A percentile compares a stretch with the other conserved stretches of the same genome.
Evolutionary conservation across 179 eudicot species (phyloP).

Genomic region (Spinacia oleracea): DNA sequence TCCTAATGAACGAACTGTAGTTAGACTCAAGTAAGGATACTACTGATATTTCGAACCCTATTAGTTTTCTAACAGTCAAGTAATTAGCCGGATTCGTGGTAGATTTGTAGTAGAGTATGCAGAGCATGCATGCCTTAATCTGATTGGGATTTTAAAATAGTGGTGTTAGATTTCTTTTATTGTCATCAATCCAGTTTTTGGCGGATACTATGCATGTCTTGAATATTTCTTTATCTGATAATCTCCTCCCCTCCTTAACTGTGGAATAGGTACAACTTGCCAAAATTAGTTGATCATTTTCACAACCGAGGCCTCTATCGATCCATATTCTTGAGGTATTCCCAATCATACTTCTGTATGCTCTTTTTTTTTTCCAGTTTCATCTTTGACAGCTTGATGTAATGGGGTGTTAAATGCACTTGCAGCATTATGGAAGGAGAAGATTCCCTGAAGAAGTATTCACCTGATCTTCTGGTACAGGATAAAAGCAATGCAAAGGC

Average conservation of each 20-base stretch:
- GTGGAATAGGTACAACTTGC: slow-evolving; percentile 70
- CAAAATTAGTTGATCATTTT: slow-evolving; percentile 82
- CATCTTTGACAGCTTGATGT: slow-evolving; percentile 1
- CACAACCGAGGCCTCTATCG: slow-evolving; percentile 81
- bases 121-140: too few species aligned
- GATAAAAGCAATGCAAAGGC: slow-evolving; percentile 57
- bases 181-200: neutral
- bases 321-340: slow-evolving; percentile 73
- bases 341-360: neutral
- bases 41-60: neutral
- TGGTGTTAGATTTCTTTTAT: neutral
- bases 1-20: too few species aligned
- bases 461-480: slow-evolving; percentile 78
- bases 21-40: too few species aligned
- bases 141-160: neutral
- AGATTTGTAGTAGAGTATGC: too few species aligned
- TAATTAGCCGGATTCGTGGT: neutral
- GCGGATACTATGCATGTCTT: slow-evolving; percentile 14
- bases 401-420: slow-evolving; percentile 14
- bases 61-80: neutral
- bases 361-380: neutral
- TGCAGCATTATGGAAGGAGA: slow-evolving; percentile 98
- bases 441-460: slow-evolving; percentile 60
- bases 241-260: slow-evolving; percentile 5
- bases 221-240: neutral